Evolutionary conservation across 192 early-diverging fungal species (phyloP).

Genomic region (Phycomyces nitens): DNA sequence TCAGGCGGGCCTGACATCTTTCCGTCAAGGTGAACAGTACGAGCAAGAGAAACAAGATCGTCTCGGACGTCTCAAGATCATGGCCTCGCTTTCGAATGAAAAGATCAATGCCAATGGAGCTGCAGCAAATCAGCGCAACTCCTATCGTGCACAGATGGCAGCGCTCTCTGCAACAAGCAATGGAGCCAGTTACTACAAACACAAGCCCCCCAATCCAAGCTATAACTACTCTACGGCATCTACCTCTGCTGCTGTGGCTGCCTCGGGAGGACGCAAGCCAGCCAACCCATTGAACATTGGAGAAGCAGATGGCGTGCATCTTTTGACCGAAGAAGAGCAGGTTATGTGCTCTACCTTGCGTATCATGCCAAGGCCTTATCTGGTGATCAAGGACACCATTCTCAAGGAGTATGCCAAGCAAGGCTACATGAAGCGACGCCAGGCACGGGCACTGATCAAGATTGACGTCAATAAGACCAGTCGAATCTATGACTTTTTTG

Average conservation of each 20-base stretch:
- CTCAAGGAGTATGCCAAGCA: conserved; percentile 77
- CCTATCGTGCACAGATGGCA: conserved; percentile 39
- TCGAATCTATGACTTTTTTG: conserved; percentile 90
- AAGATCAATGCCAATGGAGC: conserved; percentile 26
- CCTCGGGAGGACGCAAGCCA: conserved; percentile 24
- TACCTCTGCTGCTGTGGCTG: conserved; percentile 9
- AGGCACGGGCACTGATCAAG: conserved; percentile 82
- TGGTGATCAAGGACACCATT: conserved; percentile 90
- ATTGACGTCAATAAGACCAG: conserved; percentile 91
- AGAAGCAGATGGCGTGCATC: conserved; percentile 80
- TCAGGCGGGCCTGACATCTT: conserved; percentile 80
- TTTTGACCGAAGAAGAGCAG: conserved; percentile 78
- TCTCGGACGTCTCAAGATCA: conserved; percentile 30
- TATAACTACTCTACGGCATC: conserved; percentile 7
- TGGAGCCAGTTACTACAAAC: conserved; percentile 32
- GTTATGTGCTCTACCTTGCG: conserved; percentile 78
- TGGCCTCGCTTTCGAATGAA: conserved; percentile 24
- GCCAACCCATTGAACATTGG: conserved; percentile 75
- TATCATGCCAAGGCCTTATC: conserved; percentile 84
- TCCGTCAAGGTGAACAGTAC: conserved; percentile 72
- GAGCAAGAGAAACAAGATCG: conserved; percentile 60
- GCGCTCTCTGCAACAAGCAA: conserved; percentile 15
- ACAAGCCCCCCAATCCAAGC: conserved; percentile 6
- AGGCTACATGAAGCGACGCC: conserved; percentile 68
- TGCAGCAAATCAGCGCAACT: conserved; percentile 31